A percentile compares a stretch with the other conserved stretches of the same genome.
phyloP scores from a whole-genome alignment of 23 red algal genomes.

The Chondrus crispus region DNA sequence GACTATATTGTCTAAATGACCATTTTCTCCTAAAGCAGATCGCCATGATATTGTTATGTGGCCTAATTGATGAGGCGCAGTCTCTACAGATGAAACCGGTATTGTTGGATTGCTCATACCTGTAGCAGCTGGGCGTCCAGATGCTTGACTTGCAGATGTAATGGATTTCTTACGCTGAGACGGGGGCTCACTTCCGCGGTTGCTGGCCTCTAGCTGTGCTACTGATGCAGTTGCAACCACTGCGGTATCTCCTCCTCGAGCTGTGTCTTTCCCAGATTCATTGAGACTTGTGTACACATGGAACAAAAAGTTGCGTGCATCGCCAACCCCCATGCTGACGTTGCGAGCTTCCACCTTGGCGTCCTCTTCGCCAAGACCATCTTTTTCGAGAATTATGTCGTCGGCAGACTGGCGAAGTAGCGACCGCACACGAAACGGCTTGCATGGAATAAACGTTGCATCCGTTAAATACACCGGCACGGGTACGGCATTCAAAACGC shows the following conservation, averaged over 20 bases:
- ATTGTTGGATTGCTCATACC: too few relatives aligned
- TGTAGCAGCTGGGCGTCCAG: neutral
- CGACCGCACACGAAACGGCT: conserved; percentile 30
- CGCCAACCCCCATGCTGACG: conserved; percentile 41
- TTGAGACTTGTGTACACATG: conserved; percentile 28
- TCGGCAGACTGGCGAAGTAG: neutral
- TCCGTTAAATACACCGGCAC: conserved; percentile 40
- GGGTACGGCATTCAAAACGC: conserved; percentile 46
- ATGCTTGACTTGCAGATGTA: neutral
- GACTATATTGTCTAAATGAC: conserved; percentile 40
- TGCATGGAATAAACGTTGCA: conserved; percentile 21
- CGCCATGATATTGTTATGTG: conserved; percentile 63
- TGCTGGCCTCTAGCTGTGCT: neutral
- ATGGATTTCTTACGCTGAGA: neutral
- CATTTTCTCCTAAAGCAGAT: conserved; percentile 57
- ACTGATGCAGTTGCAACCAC: neutral
- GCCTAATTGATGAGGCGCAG: conserved; percentile 30
- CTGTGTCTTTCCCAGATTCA: neutral
- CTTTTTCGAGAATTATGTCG: neutral
- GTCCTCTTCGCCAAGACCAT: too few relatives aligned
- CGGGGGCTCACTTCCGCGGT: neutral
- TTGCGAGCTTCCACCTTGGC: neutral
- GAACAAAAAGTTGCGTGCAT: conserved; percentile 47
- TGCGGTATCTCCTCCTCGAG: too few relatives aligned
- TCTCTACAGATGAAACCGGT: too few relatives aligned